These are phyloP conservation scores for Citrullus colocynthis DNA, from an alignment of 306 rosid species.

Conservation along the genomic window DNA sequence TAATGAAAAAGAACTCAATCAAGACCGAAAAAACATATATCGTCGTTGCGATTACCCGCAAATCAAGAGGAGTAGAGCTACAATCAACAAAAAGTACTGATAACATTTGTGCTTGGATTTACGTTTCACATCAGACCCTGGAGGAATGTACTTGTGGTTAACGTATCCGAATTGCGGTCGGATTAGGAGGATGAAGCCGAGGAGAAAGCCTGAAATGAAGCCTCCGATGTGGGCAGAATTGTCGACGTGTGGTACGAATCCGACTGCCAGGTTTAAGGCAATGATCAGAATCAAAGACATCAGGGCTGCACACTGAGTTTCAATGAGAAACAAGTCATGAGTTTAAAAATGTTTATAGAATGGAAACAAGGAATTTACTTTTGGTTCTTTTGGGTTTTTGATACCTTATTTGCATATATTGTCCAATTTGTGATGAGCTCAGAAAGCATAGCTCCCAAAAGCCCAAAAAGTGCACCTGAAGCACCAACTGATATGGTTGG, in stretches of 20 bases:
- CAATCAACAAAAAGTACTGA: conserved; percentile 41
- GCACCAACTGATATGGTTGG: conserved; percentile 67
- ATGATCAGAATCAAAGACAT: conserved; percentile 36
- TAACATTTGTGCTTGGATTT: conserved; percentile 50
- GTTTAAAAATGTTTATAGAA: background rate
- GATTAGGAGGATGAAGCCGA: conserved; percentile 58
- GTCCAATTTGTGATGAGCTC: conserved; percentile 95
- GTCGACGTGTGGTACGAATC: conserved; percentile 75
- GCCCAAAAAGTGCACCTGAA: conserved; percentile 89
- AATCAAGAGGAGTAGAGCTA: conserved; percentile 30
- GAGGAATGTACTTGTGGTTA: conserved; percentile 41
- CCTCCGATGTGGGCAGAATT: conserved; percentile 93
- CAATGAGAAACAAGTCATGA: background rate
- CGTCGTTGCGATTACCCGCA: conserved; percentile 29
- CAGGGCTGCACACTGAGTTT: conserved; percentile 55
- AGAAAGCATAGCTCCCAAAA: conserved; percentile 85
- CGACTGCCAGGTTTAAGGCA: conserved; percentile 59
- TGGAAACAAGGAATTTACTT: background rate
- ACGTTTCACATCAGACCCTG: conserved; percentile 33
- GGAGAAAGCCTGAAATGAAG: conserved; percentile 58
- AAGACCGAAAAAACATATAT: background rate
- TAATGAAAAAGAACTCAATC: background rate
- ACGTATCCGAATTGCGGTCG: conserved; percentile 81
- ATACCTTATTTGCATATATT: conserved; percentile 62
- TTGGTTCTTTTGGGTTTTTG: background rate